Evolutionary conservation across 768 basidiomycete species (phyloP).

Genomic region (Daedaleopsis sinensis): DNA sequence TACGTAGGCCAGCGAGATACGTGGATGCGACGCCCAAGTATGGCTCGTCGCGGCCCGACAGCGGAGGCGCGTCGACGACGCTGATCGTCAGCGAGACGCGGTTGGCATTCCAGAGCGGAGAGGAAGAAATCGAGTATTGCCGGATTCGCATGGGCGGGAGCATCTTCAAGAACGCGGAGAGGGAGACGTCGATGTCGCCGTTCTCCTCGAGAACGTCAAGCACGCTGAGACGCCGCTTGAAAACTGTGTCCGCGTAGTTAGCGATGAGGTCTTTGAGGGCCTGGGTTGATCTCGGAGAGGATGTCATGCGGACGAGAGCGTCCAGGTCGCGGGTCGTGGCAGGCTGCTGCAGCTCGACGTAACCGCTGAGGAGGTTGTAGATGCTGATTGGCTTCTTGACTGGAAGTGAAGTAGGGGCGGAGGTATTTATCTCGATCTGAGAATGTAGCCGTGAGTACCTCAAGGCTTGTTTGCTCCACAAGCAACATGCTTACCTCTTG

Average conservation of each 20-base stretch:
- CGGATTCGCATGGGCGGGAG: slow-evolving; percentile 51
- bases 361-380: slow-evolving; percentile 42
- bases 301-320: slow-evolving; percentile 32
- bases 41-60: slow-evolving; percentile 34
- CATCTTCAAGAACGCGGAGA: slow-evolving; percentile 43
- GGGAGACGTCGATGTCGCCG: slow-evolving; percentile 38
- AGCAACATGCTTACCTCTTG: slow-evolving; percentile 34
- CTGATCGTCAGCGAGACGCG: slow-evolving; percentile 47
- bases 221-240: slow-evolving; percentile 41
- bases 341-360: slow-evolving; percentile 51
- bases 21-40: slow-evolving; percentile 51
- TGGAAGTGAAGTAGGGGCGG: slow-evolving; percentile 43
- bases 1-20: slow-evolving; percentile 41
- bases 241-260: slow-evolving; percentile 37
- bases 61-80: slow-evolving; percentile 42
- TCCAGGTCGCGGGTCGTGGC: slow-evolving; percentile 46
- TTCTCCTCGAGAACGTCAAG: slow-evolving; percentile 45
- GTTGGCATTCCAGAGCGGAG: slow-evolving; percentile 45
- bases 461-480: not conserved
- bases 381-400: slow-evolving; percentile 40
- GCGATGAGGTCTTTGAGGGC: slow-evolving; percentile 33
- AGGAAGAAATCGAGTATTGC: slow-evolving; percentile 56
- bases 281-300: slow-evolving; percentile 25
- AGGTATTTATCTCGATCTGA: slow-evolving; percentile 39
- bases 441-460: not conserved